Evolutionary conservation across 1,284 basidiomycete species (phyloP).

Genomic region (Rhodotorula glutinis): DNA sequence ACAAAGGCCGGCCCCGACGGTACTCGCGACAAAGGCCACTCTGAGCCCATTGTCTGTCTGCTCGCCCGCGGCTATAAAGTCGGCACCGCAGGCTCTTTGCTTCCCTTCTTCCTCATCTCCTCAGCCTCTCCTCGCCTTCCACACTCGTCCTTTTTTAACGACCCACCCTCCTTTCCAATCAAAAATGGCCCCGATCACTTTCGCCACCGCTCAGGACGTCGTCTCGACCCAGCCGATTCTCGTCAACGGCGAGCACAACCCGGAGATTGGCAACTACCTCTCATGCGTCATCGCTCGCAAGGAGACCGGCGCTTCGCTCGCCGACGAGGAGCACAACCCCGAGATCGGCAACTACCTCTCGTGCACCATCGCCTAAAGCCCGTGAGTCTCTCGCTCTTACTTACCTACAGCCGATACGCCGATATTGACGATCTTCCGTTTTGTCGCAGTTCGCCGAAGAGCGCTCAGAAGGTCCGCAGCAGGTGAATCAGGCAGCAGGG

Average conservation of each 20-base stretch:
- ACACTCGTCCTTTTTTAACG: neutral
- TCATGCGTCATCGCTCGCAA: slow-evolving; percentile 3
- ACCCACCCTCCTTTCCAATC: neutral
- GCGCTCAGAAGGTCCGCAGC: too few relatives aligned
- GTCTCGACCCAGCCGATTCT: neutral
- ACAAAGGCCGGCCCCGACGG: neutral
- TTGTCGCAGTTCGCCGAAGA: too few relatives aligned
- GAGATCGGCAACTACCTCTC: slow-evolving; percentile 3
- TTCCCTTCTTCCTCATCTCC: too few relatives aligned
- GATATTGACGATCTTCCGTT: too few relatives aligned
- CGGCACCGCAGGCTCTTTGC: neutral
- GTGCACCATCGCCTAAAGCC: slow-evolving; percentile 5
- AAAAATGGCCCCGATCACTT: slow-evolving; percentile 10
- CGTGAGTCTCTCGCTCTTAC: neutral
- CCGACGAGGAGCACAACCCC: slow-evolving; percentile 11
- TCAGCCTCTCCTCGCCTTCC: neutral
- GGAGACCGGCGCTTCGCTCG: neutral
- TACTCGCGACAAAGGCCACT: too few relatives aligned
- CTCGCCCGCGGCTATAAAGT: neutral
- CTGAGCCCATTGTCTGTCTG: neutral
- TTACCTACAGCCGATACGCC: neutral
- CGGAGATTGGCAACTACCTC: slow-evolving; percentile 2
- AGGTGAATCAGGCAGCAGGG: too few relatives aligned
- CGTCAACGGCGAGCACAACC: slow-evolving; percentile 14
- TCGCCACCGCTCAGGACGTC: slow-evolving; percentile 5